Conservation (phyloP, 164 flowering plant genomes). For the Vitis rupestris region DNA sequence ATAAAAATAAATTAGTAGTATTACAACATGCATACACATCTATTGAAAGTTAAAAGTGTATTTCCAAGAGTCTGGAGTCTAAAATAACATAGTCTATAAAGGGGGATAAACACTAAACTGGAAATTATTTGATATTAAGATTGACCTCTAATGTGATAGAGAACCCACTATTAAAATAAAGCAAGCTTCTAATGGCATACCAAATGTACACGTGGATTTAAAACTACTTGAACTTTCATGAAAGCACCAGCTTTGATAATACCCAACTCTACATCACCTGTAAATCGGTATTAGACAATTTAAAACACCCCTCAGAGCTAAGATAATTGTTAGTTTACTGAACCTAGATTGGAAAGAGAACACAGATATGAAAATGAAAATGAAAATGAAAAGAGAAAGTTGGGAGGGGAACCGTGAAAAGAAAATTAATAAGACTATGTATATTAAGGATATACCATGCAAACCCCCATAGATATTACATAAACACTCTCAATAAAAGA, state of each 20-base stretch:
- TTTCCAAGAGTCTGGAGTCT: neutral
- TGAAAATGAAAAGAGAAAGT: neutral
- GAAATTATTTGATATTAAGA: constrained; percentile 90
- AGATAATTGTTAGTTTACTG: no score
- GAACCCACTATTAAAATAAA: constrained; percentile 33
- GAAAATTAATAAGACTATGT: no score
- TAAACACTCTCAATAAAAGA: no score
- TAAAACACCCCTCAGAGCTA: no score
- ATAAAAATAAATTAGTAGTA: neutral
- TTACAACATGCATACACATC: neutral
- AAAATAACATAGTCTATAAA: constrained; percentile 71
- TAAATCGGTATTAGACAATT: constrained; percentile 38
- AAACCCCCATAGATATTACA: no score
- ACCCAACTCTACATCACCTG: constrained; percentile 92
- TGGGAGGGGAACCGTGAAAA: no score
- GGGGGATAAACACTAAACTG: constrained; percentile 94
- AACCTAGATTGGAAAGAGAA: no score
- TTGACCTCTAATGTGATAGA: constrained; percentile 80
- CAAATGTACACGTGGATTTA: constrained; percentile 86
- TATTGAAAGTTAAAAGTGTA: neutral
- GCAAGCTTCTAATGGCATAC: constrained; percentile 32
- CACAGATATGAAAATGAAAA: no score
- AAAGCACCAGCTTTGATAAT: constrained; percentile 69
- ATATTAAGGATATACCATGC: no score
- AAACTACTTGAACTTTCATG: constrained; percentile 63